Base-by-base conservation (phyloP, 208 protist species). In the Trypanosomatidae sp. region DNA sequence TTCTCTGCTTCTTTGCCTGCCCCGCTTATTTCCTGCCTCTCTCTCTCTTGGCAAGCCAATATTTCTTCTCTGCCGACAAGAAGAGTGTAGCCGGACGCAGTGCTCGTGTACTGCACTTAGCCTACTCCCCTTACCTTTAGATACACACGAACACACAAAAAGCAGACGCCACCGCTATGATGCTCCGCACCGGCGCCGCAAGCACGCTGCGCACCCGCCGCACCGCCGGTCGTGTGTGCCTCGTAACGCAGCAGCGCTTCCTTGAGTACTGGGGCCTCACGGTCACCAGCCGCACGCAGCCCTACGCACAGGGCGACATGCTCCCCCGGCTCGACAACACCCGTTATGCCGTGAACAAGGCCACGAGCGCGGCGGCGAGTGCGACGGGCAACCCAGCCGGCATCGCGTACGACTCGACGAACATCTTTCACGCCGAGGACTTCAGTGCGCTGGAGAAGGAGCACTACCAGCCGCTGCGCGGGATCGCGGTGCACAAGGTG, bases 261-360 rank as follows among this genome's bases (percentile, higher is more conserved):
- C 30, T 95, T 53, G 92, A 97, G 84, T 94, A 97, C 83, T 97
- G 90, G 90, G 87, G 85, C 36, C 73, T 77, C 13, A 79, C 79
- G 9, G 89, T 95, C 22, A 93, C 90, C 10, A 82, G 83, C 8
- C 89, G 89, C 69, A 97, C 92, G 52, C 92, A 97, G 79, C 78
- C 85, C 15, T 97, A 89, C 69, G 92, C 92, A 4, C 90, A 91
- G 67, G 92, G 92, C 52, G 90, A 97, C 74, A 90, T 92, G 83
- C 49, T 97, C 10, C 90, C 90, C 0, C 84, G 82, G 47, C 7
- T 87, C 12, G 90, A 94, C 79, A 97, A 97, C 81, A 95, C 77
- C 12, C 80, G 79, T 6, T 44, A 85, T 53, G 74, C 69, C 1
- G 80, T 94, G 28, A 86, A 89, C 72, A 84, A 93, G 71, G 65